These are phyloP conservation scores for Limtongia smithiae DNA, from an alignment of 805 yeast species.

Conservation along the genomic window DNA sequence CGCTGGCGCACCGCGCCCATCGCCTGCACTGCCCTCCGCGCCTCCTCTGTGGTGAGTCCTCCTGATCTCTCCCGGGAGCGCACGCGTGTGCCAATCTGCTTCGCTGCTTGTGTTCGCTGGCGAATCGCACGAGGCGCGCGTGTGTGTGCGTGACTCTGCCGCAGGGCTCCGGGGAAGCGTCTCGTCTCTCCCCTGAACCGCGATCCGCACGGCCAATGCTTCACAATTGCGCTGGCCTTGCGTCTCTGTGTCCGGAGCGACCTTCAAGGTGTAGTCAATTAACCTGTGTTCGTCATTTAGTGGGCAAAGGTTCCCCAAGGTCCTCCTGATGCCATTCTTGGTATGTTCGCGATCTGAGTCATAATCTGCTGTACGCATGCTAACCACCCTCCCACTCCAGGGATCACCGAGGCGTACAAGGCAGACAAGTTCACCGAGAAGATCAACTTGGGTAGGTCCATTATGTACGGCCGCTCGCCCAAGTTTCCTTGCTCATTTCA, in stretches of 20 bases:
- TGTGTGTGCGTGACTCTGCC: too few relatives aligned
- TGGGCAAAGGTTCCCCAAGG: conserved; percentile 47
- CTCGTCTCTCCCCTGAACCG: too few relatives aligned
- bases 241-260: too few relatives aligned
- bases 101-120: background rate
- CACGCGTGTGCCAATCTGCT: background rate
- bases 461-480: too few relatives aligned
- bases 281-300: too few relatives aligned
- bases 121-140: background rate
- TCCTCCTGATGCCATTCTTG: conserved; percentile 80
- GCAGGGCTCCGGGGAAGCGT: too few relatives aligned
- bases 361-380: background rate
- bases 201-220: too few relatives aligned
- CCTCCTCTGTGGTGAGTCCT: conserved; percentile 16
- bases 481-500: background rate
- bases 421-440: conserved; percentile 51
- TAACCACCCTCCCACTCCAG: conserved; percentile 39
- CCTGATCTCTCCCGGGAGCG: background rate
- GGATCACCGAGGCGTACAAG: conserved; percentile 71
- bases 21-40: conserved; percentile 3
- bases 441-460: conserved; percentile 50
- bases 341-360: conserved; percentile 7
- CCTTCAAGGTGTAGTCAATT: too few relatives aligned
- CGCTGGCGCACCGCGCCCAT: too few relatives aligned
- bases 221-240: too few relatives aligned